Evolutionary conservation across 495 filamentous ascomycete genomes (phyloP), one percentile per base, ranked within the genome.

Genomic region (Aspergillus heteromorphus): DNA sequence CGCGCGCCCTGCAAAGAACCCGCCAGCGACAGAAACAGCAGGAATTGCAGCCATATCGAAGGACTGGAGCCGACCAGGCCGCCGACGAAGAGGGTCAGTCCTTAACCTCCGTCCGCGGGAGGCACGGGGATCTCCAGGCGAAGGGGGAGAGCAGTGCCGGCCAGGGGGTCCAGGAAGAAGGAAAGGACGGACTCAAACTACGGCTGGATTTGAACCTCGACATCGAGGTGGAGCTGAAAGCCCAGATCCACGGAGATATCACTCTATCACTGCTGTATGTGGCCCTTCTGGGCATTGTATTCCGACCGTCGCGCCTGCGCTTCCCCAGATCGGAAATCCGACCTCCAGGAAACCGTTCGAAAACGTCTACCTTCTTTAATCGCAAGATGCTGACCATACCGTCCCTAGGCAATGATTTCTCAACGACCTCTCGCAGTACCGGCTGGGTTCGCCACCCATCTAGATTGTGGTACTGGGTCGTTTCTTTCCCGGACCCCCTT

Each of bases 211-310:
- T 92, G 43, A 91, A 91, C 66, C 70, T 92, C 20, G 88, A 92
- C 58, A 75, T 92, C 49, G 85, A 91, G 73, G 82, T 92, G 23
- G 81, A 87, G 64, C 68, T 92, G 11, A 91, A 91, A 77, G 89
- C 88, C 21, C 84, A 83, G 65, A 90, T 92, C 63, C 83, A 88
- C 54, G 87, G 88, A 57, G 89, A 92, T 73, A 70, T 92, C 57
- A 90, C 87, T 49, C 64, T 92, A 49, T 80, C 84, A 47, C 71
- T 91, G 55, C 76, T 92, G 86, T 88, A 79, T 42, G 53, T 49
- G 34, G 0, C 23, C n/a, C 14, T 47, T 14, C 4, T 45, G 20
- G 13, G 2, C 21, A n/a, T 27, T 29, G 20, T 47, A 4, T 14
- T 4, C 1, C 7, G 2, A 5, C 19, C 13, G 42, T n/a, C 5